Base-by-base conservation (phyloP, 441 rosid species). In the Erodium trifolium region DNA sequence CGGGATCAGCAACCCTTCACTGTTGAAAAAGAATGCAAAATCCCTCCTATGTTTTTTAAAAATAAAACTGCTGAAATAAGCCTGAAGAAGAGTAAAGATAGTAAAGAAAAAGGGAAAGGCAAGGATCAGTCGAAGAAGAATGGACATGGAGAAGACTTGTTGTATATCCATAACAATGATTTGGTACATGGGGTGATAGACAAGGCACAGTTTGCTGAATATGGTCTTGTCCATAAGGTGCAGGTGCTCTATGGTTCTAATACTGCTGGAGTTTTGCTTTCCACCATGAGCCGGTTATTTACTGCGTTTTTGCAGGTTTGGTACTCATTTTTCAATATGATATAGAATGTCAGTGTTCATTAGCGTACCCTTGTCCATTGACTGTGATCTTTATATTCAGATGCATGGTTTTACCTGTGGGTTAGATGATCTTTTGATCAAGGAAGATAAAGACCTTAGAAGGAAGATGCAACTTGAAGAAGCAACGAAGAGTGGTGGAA, bases 361-460 rank as follows among this genome's bases (percentile, higher is more conserved):
- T 72, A 14, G 49, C 53, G 39, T 53, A 67, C 73, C 45, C 65
- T 47, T 23, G 67, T 82, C 67, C 72, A 64, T 43, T 55, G 53
- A 69, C 70, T 77, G 19, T 43, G 79, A 12, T 70, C 39, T 74
- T 75, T 73, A 81, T 78, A 69, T 86, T 78, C 86, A 95, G 98
- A 85, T 78, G 87, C 99, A 92, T 72, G 99, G 97, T 66, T 92
- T 95, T 80, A 95, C 99, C 2, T 95, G 99, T 83, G 99, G 99
- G 72, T 92, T 95, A 67, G 98, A 95, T 80, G 99, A 95, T 81
- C 96, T 95, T 73, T 82, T 95, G 79, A 81, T 95, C 69, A 70
- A 79, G 77, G 82, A 86, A 81, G 82, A 78, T 66, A 82, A 82
- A 70, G 99, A 95, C 72, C 75, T 67, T 71, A 81, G 77, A 82